Evolutionary conservation across 176 grass and related monocot genomes (phyloP), one percentile per base, ranked within the genome.

Genomic region (Aegilops tauschii): DNA sequence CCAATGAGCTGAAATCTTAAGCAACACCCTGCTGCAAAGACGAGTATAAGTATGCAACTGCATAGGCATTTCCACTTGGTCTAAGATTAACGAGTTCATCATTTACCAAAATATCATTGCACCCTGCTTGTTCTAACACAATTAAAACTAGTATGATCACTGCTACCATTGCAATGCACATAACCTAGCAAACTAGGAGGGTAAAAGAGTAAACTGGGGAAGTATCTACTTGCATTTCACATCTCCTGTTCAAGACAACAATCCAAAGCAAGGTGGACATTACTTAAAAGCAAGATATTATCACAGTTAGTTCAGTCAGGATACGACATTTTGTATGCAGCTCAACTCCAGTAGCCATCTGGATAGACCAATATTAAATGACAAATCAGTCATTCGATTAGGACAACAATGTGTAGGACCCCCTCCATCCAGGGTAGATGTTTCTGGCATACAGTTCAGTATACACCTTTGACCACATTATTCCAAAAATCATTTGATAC

Each of bases 271-370:
- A 80, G 79, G 66, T 23, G 65, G 29, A 16, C n/a, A 84, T 62
- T 84, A 44, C 42, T 44, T 44, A 44, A 44, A 44, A 44, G 42
- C 42, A 44, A 44, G 28, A 58, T 88, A 65, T 5, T 78, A 77
- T 78, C 80, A 69, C 42, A 78, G 73, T 23, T 88, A 23, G 8
- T 81, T 65, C 56, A 73, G 29, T 30, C 32, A 12, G 39, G 9
- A 80, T 87, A 31, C 34, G 25, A 61, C 37, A 80, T 73, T 80
- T 16, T 80, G 63, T 6, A 63, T n/a, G 70, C 11, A 77, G 23
- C 52, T 77, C 16, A 90, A 28, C 21, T 47, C 32, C 20, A 28
- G 3, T 14, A 78, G 21, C 23, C 39, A 84, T 89, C 14, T 79
- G 34, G 29, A 56, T 21, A 79, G 13, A 56, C 31, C 44, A 54